phyloP scores from a whole-genome alignment of 306 rosid species.

The Lagenaria siceraria region DNA sequence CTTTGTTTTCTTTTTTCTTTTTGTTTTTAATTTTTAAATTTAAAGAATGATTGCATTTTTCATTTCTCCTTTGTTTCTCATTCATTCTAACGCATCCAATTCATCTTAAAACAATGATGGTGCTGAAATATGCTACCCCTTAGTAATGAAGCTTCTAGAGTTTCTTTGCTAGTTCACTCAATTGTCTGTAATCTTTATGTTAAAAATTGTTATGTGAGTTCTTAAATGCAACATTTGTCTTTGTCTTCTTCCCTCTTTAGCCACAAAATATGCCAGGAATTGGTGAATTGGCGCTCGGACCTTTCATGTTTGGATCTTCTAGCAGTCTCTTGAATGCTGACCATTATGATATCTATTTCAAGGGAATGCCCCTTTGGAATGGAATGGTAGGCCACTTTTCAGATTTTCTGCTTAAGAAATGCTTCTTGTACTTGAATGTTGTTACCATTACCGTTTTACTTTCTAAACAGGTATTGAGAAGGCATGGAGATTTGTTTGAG shows the following conservation, averaged over 20 bases:
- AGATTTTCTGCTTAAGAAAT: constrained; percentile 4
- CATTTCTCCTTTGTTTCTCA: neutral
- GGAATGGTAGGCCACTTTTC: constrained; percentile 50
- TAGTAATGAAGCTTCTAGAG: neutral
- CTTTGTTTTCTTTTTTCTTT: neutral
- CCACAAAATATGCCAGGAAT: constrained; percentile 64
- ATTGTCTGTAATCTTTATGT: neutral
- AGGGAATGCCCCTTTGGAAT: constrained; percentile 73
- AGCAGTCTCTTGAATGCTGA: constrained; percentile 68
- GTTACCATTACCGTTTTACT: neutral
- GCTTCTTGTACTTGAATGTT: constrained; percentile 5
- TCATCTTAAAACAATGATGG: neutral
- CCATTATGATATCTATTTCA: constrained; percentile 70
- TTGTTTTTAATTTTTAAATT: neutral
- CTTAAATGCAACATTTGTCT: neutral
- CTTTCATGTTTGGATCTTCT: constrained; percentile 77
- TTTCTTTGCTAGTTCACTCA: neutral
- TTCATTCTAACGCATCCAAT: neutral
- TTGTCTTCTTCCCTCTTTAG: constrained; percentile 19
- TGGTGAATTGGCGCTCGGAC: constrained; percentile 94
- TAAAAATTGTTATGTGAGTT: neutral
- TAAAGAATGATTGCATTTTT: neutral
- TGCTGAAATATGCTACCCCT: neutral
- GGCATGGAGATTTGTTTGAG: constrained; percentile 95
- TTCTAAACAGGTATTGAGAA: constrained; percentile 51